A percentile compares a stretch with the other conserved stretches of the same genome.
Evolutionary conservation across 495 filamentous ascomycete species (phyloP).

Genomic region (Staphylotrichum longicolle): DNA sequence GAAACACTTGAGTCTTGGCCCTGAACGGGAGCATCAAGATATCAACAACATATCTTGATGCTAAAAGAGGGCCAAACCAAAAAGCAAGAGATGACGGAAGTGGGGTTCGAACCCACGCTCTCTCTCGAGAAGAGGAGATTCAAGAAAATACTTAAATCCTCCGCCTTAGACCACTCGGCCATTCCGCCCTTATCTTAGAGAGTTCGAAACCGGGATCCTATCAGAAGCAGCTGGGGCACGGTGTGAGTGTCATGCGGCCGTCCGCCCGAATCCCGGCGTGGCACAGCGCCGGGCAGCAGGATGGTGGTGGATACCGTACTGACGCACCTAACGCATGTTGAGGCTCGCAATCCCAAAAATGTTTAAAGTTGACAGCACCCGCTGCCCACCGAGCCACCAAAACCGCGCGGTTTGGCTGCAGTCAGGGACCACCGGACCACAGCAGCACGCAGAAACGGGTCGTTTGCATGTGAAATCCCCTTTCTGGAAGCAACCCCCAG

Average conservation of each 20-base stretch:
- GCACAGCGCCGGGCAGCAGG: not conserved
- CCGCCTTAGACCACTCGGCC: slow-evolving; percentile 23
- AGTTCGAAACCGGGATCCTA: slow-evolving; percentile 4
- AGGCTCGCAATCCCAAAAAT: too few relatives aligned
- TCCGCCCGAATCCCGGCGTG: not conserved
- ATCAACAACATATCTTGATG: too few relatives aligned
- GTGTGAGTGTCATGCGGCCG: not conserved
- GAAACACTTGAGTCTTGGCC: too few relatives aligned
- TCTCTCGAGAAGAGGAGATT: slow-evolving; percentile 28
- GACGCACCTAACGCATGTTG: too few relatives aligned
- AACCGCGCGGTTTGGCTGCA: too few relatives aligned
- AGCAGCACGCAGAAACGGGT: not conserved
- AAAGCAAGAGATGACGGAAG: slow-evolving; percentile 21
- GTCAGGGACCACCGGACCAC: too few relatives aligned
- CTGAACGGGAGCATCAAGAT: too few relatives aligned
- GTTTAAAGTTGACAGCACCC: too few relatives aligned
- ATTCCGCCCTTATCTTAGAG: slow-evolving; percentile 14
- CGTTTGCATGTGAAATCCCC: slow-evolving; percentile 26
- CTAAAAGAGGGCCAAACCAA: slow-evolving; percentile 1
- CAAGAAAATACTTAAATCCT: slow-evolving; percentile 29
- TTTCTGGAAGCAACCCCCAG: not conserved
- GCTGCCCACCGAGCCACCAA: too few relatives aligned
- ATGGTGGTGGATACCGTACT: too few relatives aligned
- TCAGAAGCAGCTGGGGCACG: slow-evolving; percentile 7
- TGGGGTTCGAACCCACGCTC: slow-evolving; percentile 32